Evolutionary conservation across 345 rosid species (phyloP), one percentile per base, ranked within the genome.

Genomic region (Abelmoschus esculentus): DNA sequence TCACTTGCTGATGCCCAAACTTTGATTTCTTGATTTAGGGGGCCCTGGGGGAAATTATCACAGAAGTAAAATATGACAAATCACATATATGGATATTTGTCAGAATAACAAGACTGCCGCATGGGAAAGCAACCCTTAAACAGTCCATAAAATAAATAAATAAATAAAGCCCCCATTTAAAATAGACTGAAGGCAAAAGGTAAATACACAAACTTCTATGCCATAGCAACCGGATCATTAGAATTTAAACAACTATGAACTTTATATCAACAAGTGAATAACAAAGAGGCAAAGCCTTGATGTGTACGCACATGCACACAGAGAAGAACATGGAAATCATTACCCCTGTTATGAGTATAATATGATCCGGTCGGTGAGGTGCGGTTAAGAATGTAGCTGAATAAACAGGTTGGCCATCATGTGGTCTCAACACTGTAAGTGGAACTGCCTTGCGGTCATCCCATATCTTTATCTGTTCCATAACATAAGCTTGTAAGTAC

Each of bases 391-490:
- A 91, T 31, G 78, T 79, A 46, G 83, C 95, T 29, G 96, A 86
- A 75, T 80, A 83, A 66, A 93, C 95, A 74, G 97, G 89, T 60
- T 80, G 86, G 46, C 98, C 96, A 78, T 86, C 88, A 74, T 93
- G 87, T 36, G 98, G 97, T 77, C 84, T 91, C 81, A 93, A 75
- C 28, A 89, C 84, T 50, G 79, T 76, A 77, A 89, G 88, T 46
- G 95, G 91, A 22, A 66, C 76, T 61, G 82, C 75, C 81, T 86
- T 93, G 78, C 77, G 85, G 75, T 89, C 96, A 71, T 89, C 95
- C 98, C 98, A 93, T 69, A 93, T 88, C 80, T 93, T 93, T 61
- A 93, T 81, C 98, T 93, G 88, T 74, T 54, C 53, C 47, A 61
- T 36, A 70, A 61, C 66, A 66, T 46, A 28, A 63, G 42, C 17